A percentile compares a stretch with the other conserved stretches of the same genome.
phyloP scores from a whole-genome alignment of 805 yeast species.

The Schwanniomyces pseudopolymorphus region DNA sequence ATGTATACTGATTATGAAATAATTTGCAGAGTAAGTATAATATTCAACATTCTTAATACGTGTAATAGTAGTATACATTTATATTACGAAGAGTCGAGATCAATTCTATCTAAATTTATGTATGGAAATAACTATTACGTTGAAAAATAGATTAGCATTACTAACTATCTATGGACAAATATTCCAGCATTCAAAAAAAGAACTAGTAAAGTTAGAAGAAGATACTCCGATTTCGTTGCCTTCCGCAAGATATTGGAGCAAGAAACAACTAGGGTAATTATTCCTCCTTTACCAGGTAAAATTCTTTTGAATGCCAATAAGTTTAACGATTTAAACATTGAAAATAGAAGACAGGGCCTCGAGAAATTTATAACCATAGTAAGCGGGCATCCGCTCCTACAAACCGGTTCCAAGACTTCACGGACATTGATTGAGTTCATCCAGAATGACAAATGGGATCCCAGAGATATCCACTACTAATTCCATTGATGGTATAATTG shows the following conservation, averaged over 20 bases:
- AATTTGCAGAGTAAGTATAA: slow-evolving; percentile 53
- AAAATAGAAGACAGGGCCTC: slow-evolving; percentile 77
- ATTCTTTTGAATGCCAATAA: slow-evolving; percentile 62
- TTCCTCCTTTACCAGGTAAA: slow-evolving; percentile 92
- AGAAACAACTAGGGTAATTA: slow-evolving; percentile 75
- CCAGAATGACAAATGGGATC: slow-evolving; percentile 81
- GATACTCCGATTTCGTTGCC: slow-evolving; percentile 87
- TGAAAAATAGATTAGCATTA: not conserved
- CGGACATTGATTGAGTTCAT: slow-evolving; percentile 76
- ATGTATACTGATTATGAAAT: slow-evolving; percentile 93
- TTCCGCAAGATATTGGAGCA: slow-evolving; percentile 71
- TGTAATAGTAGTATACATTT: not conserved
- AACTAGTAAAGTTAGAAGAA: slow-evolving; percentile 68
- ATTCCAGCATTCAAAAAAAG: slow-evolving; percentile 79
- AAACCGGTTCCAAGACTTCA: slow-evolving; percentile 76
- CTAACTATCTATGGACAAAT: slow-evolving; percentile 53
- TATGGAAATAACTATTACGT: no score
- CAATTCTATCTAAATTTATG: no score
- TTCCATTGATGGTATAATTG: not conserved
- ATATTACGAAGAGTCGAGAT: no score
- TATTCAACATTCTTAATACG: not conserved
- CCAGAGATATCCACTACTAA: slow-evolving; percentile 10
- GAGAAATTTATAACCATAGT: slow-evolving; percentile 76
- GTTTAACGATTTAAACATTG: slow-evolving; percentile 80
- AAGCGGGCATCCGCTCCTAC: slow-evolving; percentile 91